Percentiles rank a stretch among this genome's conserved stretches.
phyloP scores from a whole-genome alignment of 2,329 filamentous ascomycete genomes.

The Colletotrichum eleusines region DNA sequence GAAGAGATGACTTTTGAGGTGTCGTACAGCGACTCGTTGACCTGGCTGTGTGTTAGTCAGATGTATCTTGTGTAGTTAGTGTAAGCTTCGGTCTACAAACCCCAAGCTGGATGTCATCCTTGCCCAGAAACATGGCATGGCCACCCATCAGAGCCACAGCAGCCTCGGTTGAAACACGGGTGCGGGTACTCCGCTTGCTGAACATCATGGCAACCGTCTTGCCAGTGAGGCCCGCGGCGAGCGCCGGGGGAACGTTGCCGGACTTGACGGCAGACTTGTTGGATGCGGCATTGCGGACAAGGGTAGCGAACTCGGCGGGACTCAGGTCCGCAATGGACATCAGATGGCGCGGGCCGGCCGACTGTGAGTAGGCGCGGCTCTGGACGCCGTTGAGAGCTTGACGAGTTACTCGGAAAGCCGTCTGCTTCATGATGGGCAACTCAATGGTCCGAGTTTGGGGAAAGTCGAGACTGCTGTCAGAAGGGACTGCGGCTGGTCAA shows the following conservation, averaged over 20 bases:
- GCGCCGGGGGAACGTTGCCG: slow-evolving; percentile 67
- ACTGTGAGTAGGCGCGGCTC: slow-evolving; percentile 58
- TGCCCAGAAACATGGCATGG: slow-evolving; percentile 95
- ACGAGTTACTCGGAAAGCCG: slow-evolving; percentile 51
- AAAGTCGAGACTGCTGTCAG: slow-evolving; percentile 16
- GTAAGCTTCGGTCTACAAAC: slow-evolving; percentile 62
- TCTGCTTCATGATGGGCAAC: slow-evolving; percentile 50
- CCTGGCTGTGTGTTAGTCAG: slow-evolving; percentile 56
- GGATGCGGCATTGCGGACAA: slow-evolving; percentile 84
- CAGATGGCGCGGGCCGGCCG: slow-evolving; percentile 77
- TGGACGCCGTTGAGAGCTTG: slow-evolving; percentile 53
- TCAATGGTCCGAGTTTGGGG: slow-evolving; percentile 10
- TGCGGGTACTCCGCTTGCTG: slow-evolving; percentile 94
- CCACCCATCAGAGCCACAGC: slow-evolving; percentile 91
- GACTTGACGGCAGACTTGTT: slow-evolving; percentile 85
- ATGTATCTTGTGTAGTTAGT: background rate
- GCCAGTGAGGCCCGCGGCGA: slow-evolving; percentile 75
- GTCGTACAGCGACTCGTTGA: slow-evolving; percentile 95
- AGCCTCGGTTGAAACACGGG: slow-evolving; percentile 91
- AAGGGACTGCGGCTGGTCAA: background rate
- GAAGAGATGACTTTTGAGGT: slow-evolving; percentile 94
- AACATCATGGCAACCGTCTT: slow-evolving; percentile 96
- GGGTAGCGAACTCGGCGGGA: slow-evolving; percentile 80
- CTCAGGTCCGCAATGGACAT: slow-evolving; percentile 91
- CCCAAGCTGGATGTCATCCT: slow-evolving; percentile 95